Conservation (phyloP, 768 basidiomycete species). For the Boletus reticulatus region DNA sequence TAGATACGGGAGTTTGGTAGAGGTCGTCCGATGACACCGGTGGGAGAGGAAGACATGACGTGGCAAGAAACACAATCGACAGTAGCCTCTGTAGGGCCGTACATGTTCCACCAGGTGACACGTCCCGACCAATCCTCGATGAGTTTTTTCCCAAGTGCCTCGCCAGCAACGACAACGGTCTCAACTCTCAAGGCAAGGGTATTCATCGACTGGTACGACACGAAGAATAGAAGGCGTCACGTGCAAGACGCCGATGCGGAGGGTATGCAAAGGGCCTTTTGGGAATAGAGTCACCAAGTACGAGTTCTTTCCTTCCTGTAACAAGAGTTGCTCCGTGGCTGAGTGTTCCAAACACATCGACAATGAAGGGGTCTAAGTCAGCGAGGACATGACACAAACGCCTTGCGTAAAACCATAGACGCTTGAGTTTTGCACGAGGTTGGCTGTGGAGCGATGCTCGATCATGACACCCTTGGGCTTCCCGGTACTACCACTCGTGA, state of each 20-base stretch:
- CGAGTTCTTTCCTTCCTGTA: conserved; percentile 23
- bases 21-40: conserved; percentile 31
- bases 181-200: conserved; percentile 27
- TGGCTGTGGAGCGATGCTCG: conserved; percentile 20
- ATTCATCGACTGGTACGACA: conserved; percentile 24
- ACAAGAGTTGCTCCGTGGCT: conserved; percentile 21
- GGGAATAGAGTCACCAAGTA: conserved; percentile 32
- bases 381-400: conserved; percentile 25
- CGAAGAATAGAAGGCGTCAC: conserved; percentile 32
- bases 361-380: conserved; percentile 28
- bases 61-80: conserved; percentile 30
- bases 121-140: conserved; percentile 24
- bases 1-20: conserved; percentile 31
- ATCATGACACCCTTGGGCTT: conserved; percentile 25
- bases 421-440: conserved; percentile 20
- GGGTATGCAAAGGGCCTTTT: conserved; percentile 26
- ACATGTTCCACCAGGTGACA: conserved; percentile 32
- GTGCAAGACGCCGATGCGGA: conserved; percentile 25
- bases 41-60: conserved; percentile 16
- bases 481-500: conserved; percentile 24
- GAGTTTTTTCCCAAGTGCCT: conserved; percentile 22
- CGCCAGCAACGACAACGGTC: conserved; percentile 27
- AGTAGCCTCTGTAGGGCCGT: conserved; percentile 34
- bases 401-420: conserved; percentile 24
- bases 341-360: conserved; percentile 18